Base-by-base conservation (phyloP, 192 early-diverging fungal genomes). In the Kickxella alabastrina region DNA sequence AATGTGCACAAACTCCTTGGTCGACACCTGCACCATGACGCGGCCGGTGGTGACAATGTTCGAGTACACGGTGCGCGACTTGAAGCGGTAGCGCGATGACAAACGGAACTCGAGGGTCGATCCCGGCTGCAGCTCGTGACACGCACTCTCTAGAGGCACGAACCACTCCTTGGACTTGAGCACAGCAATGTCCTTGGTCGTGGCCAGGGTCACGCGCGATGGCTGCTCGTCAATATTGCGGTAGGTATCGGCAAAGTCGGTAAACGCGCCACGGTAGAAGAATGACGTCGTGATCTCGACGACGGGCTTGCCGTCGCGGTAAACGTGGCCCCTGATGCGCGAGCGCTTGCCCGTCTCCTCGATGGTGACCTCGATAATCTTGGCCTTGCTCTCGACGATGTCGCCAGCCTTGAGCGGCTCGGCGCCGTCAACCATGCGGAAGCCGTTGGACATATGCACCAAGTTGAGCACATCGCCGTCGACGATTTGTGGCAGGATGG, bases 381-480 rank as follows among this genome's bases (percentile, higher is more conserved):
- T 79, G 19, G 92, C 89, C 62, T 80, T 80, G 52, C 91, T 91
- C 54, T 85, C 81, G 32, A 97, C 89, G 37, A 82, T 67, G 65
- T 97, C 94, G 43, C 92, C 90, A 42, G 80, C 82, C 52, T 80
- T 72, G 36, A 97, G 79, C 17, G 83, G 79, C 57, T 85, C 84
- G 22, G 75, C 80, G 25, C 82, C 79, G 36, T 87, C 85, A 25
- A 94, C 66, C 63, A 91, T 83, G 46, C 87, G 82, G 88, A 92
- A 97, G 25, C 90, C 89, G 78, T 97, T 97, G 55, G 87, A 88
- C 50, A 97, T 80, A 72, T 97, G 93, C 34, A 97, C 93, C 6
- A 97, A 78, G 45, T 84, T 82, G 59, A 97, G 80, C 38, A 97
- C 80, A 58, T 97, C 93, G 39, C 91, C 93, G 65, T 97, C 89